Conservation (phyloP, 257 asterid species). For the Solanum sparsipilum region DNA sequence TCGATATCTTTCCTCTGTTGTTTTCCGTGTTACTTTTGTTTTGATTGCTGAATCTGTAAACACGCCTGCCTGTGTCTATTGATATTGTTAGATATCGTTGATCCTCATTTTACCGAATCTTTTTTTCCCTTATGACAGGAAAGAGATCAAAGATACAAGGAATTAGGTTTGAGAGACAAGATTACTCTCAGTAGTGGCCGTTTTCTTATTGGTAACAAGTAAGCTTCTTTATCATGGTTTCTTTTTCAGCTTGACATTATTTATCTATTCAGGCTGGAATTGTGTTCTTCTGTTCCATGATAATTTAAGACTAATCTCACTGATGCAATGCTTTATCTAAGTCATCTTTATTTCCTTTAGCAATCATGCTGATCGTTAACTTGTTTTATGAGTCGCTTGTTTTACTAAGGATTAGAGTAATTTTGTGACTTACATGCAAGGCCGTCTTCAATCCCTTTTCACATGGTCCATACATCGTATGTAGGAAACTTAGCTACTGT, state of each 20-base stretch:
- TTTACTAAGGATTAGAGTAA: not conserved
- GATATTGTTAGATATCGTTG: not conserved
- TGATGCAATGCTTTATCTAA: not conserved
- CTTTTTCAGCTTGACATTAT: not conserved
- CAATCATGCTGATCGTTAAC: not conserved
- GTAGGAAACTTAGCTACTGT: not conserved
- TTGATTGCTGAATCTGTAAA: not conserved
- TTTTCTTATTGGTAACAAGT: constrained; percentile 96
- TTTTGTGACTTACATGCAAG: not conserved
- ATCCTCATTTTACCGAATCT: constrained; percentile 1
- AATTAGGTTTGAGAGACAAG: constrained; percentile 92
- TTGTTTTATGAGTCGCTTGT: not conserved
- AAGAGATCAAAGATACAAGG: constrained; percentile 98
- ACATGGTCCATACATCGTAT: not conserved
- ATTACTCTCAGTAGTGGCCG: constrained; percentile 98
- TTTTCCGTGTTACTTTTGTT: not conserved
- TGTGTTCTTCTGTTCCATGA: not conserved
- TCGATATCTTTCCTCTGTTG: not conserved
- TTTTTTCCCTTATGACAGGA: constrained; percentile 33
- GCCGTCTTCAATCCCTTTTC: not conserved
- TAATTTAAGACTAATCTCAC: not conserved
- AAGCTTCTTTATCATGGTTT: constrained; percentile 17
- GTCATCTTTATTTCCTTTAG: not conserved
- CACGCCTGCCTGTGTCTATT: not conserved
- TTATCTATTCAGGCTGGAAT: not conserved